A percentile compares a stretch with the other conserved stretches of the same genome.
Conservation (phyloP, 805 yeast species). For the Vanderwaltozyma polyspora region DNA sequence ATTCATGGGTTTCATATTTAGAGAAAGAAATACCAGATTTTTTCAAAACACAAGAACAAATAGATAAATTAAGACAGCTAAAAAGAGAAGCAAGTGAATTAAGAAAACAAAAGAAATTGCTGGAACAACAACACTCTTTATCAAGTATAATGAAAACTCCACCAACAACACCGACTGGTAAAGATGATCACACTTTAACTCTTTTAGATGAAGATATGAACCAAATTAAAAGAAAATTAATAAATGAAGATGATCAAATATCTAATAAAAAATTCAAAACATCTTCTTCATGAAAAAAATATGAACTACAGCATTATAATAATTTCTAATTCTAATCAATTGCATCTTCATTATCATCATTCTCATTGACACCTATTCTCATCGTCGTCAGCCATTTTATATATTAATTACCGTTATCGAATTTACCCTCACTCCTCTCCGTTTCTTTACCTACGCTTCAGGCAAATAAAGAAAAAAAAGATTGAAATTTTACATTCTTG, state of each 20-base stretch:
- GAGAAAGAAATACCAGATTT: constrained; percentile 46
- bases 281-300: no score
- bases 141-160: constrained; percentile 2
- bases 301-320: no score
- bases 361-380: no score
- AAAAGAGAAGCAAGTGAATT: constrained; percentile 25
- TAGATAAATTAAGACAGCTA: constrained; percentile 21
- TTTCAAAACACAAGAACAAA: constrained; percentile 42
- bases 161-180: constrained; percentile 3
- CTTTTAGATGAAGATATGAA: neutral
- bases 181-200: neutral
- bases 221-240: constrained; percentile 1
- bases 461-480: no score
- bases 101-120: constrained; percentile 9
- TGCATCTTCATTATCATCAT: no score
- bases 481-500: no score
- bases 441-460: no score
- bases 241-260: neutral
- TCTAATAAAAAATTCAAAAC: neutral
- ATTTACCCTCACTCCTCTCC: no score
- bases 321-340: no score
- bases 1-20: constrained; percentile 56
- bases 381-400: no score
- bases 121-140: neutral
- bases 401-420: no score